Base-by-base conservation (phyloP, 352 stramenopile species). In the Peronospora farinosa region DNA sequence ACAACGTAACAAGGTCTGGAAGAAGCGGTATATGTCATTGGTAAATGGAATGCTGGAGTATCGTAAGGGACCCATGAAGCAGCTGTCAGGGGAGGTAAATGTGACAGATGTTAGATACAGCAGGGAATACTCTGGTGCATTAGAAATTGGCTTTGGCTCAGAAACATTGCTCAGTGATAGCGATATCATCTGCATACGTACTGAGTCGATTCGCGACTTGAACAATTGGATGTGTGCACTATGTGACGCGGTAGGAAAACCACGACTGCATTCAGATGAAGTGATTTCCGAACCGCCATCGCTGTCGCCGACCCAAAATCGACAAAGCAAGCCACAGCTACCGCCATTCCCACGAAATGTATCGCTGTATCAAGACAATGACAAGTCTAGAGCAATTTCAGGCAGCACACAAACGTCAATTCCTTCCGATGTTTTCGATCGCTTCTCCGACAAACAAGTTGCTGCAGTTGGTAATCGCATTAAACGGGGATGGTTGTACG, bases 401-500 rank as follows among this genome's bases (percentile, higher is more conserved):
- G 62, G 15, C 23, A 52, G 44, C 21, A 48, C 17, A 0, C 36
- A 57, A 17, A 33, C 33, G n/a, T 56, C 33, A 40, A 49, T 17
- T 15, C 47, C 39, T 33, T 39, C 32, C 7, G 56, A 60, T 32
- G 16, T 21, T 27, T 27, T 27, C 21, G 23, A 64, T 36, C 38
- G 40, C 30, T 45, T 25, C 6, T 57, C 57, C 38, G 40, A 7
- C 10, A 37, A 46, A 11, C 47, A 57, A 53, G n/a, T 25, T 11
- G 23, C 35, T 43, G 31, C 36, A 10, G 13, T n/a, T 44, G 38
- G 3, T 32, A 15, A 45, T 16, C 43, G 28, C 31, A 49, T 63
- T 9, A 85, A 82, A 42, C 65, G 59, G 5, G 78, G 78, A 30
- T 89, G 78, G 78, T 46, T 89, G n/a, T 66, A 73, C 39, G 74